A percentile compares a stretch with the other conserved stretches of the same genome.
phyloP scores from a whole-genome alignment of 352 stramenopile species.

The Phytophthora tubulina region DNA sequence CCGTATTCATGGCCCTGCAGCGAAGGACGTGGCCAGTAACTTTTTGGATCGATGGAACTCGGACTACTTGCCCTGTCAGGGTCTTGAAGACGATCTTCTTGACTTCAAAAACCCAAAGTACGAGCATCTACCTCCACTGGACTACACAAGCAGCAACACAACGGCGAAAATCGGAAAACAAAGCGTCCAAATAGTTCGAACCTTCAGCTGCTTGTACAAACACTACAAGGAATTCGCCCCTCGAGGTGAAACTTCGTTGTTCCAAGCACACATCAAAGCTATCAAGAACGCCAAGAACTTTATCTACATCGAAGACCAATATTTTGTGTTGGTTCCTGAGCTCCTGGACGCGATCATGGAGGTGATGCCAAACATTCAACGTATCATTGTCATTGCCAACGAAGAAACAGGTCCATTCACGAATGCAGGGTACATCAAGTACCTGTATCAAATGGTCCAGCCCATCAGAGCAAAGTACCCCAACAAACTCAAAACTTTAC shows the following conservation, averaged over 20 bases:
- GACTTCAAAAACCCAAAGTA: constrained; percentile 57
- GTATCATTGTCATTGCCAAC: constrained; percentile 62
- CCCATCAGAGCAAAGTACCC: constrained; percentile 49
- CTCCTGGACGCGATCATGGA: constrained; percentile 54
- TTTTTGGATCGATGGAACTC: constrained; percentile 68
- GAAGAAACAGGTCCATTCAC: constrained; percentile 33
- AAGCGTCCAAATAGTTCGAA: constrained; percentile 52
- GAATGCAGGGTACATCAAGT: constrained; percentile 55
- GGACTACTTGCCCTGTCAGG: constrained; percentile 29
- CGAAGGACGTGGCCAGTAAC: constrained; percentile 56
- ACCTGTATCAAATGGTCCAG: constrained; percentile 58
- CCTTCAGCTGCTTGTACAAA: constrained; percentile 63
- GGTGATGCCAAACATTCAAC: constrained; percentile 52
- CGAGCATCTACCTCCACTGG: constrained; percentile 14
- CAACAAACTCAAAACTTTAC: constrained; percentile 47
- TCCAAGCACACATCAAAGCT: constrained; percentile 49
- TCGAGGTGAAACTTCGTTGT: constrained; percentile 51
- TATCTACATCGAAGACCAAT: constrained; percentile 40
- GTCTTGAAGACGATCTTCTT: constrained; percentile 41
- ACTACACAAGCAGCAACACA: constrained; percentile 17
- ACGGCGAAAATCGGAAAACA: constrained; percentile 27
- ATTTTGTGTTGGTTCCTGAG: constrained; percentile 46
- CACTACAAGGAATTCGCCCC: constrained; percentile 62
- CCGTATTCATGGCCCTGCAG: constrained; percentile 50
- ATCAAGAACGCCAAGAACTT: constrained; percentile 40